Evolutionary conservation across 192 early-diverging fungal species (phyloP), one percentile per base, ranked within the genome.

Genomic region (Coemansia sp.): DNA sequence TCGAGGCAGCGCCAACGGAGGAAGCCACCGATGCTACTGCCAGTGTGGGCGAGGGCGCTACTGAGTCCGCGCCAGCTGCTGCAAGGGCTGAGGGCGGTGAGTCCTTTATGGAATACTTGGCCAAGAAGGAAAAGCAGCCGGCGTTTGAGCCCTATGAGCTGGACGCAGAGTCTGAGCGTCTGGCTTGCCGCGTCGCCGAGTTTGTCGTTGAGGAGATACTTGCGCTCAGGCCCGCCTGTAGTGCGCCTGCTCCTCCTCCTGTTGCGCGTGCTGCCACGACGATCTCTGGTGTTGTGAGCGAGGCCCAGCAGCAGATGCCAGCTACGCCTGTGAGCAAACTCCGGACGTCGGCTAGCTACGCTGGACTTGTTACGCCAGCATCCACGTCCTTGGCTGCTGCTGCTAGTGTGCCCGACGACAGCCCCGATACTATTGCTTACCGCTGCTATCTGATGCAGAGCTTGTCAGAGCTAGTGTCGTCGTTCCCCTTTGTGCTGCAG

Each of bases 401-500:
- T 6, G 43, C 62, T n/a, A 35, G 55, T 40, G 59, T 72, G 17
- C 53, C 47, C 6, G 73, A 75, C 0, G 82, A 86, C 40, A 71
- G 53, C 33, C 72, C 82, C 7, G 79, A 81, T 30, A 72, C 74
- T 1, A 70, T 80, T 63, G 77, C 76, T 1, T 89, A 88, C 47
- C 86, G 92, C 43, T 86, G 91, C 64, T 97, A 94, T 84, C 67
- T 98, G 59, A 75, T 99, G 67, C 94, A 96, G 70, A 89, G 89
- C 53, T 76, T 98, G 28, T 86, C 92, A 5, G 97, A 99, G 73
- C 84, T 99, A 6, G 77, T 95, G n/a, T 87, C 89, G 2, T 92
- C 92, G 6, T 99, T 95, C 76, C 87, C 92, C 26, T 86, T 90
- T 28, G 63, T 73, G 8, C 68, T 83, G 21, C 61, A 50, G 2